Evolutionary conservation across 2,329 filamentous ascomycete species (phyloP).

Genomic region (Pseudogymnoascus sp.): DNA sequence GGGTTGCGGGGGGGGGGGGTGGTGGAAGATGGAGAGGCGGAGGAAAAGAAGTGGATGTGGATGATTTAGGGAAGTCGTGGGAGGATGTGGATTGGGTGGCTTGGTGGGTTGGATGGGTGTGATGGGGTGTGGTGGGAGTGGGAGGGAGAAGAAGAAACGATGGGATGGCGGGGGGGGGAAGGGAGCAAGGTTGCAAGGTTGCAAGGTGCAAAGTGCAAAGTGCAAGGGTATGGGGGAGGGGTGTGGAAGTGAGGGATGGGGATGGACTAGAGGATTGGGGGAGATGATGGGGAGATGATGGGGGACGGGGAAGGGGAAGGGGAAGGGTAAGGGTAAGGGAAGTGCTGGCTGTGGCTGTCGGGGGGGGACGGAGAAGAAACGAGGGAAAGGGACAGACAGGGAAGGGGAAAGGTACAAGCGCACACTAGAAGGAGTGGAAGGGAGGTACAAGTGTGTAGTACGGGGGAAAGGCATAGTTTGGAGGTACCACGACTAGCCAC

Average conservation of each 20-base stretch:
- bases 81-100: neutral
- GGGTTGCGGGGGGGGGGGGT: too few species aligned
- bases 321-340: neutral
- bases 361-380: neutral
- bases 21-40: neutral
- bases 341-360: too few species aligned
- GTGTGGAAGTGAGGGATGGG: neutral
- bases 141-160: too few species aligned
- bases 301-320: neutral
- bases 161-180: too few species aligned
- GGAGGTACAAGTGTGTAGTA: neutral
- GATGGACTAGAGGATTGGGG: too few species aligned
- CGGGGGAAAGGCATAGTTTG: neutral
- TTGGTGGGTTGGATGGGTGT: neutral
- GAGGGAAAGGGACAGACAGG: neutral
- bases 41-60: neutral
- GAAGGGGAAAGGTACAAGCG: neutral
- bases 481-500: neutral
- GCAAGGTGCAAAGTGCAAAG: too few species aligned
- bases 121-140: neutral
- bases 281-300: neutral
- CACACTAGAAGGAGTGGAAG: neutral
- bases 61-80: neutral
- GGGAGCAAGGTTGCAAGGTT: too few species aligned
- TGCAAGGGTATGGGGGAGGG: too few species aligned